phyloP scores from a whole-genome alignment of 768 basidiomycete genomes.

The Mycena venus region DNA sequence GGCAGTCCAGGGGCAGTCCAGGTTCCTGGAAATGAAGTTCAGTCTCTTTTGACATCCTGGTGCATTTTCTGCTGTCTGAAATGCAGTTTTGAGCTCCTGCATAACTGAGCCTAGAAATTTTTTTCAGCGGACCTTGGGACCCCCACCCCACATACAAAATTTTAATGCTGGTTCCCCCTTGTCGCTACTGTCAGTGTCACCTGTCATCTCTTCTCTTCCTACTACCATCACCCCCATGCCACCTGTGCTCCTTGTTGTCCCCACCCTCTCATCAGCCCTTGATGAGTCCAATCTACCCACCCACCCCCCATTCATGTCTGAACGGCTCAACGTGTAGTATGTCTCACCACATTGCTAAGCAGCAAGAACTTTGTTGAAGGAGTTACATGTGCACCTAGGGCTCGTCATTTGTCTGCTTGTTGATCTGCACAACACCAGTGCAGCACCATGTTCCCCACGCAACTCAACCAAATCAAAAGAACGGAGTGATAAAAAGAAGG shows the following conservation, averaged over 20 bases:
- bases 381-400: background rate
- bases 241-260: constrained; percentile 2
- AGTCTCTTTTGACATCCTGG: no score
- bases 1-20: no score
- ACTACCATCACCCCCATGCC: background rate
- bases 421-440: background rate
- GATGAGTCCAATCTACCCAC: background rate
- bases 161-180: no score
- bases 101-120: no score
- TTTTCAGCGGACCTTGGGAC: no score
- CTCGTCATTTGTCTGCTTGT: background rate
- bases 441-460: background rate
- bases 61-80: no score
- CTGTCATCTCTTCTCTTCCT: background rate
- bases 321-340: background rate
- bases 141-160: no score
- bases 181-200: background rate
- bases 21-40: no score
- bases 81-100: no score
- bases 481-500: background rate
- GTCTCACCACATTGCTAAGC: background rate
- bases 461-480: background rate
- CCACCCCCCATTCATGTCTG: background rate
- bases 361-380: background rate
- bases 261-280: background rate